phyloP scores from a whole-genome alignment of 2,329 filamentous ascomycete genomes.

The Chrysoporthe puriensis region DNA sequence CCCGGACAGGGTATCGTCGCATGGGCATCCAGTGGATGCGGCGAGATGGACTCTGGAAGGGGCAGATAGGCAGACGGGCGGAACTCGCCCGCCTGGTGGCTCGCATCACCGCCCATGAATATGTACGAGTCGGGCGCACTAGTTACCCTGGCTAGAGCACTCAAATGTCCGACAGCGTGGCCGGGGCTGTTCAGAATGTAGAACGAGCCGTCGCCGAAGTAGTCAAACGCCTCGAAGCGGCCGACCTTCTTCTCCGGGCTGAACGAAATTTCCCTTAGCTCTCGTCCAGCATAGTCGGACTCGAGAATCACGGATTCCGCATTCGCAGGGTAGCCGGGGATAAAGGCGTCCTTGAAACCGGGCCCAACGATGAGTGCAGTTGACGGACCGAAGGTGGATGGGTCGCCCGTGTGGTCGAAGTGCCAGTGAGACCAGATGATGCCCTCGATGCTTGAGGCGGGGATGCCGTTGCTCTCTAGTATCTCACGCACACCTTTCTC shows the following conservation, averaged over 20 bases:
- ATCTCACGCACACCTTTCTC: slow-evolving; percentile 47
- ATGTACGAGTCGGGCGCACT: slow-evolving; percentile 41
- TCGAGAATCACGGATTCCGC: slow-evolving; percentile 32
- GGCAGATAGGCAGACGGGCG: slow-evolving; percentile 40
- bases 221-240: slow-evolving; percentile 25
- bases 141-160: slow-evolving; percentile 44
- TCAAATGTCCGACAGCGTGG: slow-evolving; percentile 26
- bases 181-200: slow-evolving; percentile 15
- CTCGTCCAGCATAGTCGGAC: slow-evolving; percentile 33
- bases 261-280: slow-evolving; percentile 34
- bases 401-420: slow-evolving; percentile 37
- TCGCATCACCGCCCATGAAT: slow-evolving; percentile 48
- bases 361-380: slow-evolving; percentile 35
- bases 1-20: slow-evolving; percentile 41
- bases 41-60: slow-evolving; percentile 41
- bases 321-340: slow-evolving; percentile 32
- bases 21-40: slow-evolving; percentile 41
- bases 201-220: slow-evolving; percentile 19
- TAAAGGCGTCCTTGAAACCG: slow-evolving; percentile 38
- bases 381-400: slow-evolving; percentile 32
- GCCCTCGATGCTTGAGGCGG: slow-evolving; percentile 28
- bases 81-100: slow-evolving; percentile 44
- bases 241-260: slow-evolving; percentile 30
- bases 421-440: slow-evolving; percentile 39
- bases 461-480: slow-evolving; percentile 41